phyloP scores from a whole-genome alignment of 345 rosid species.

The Odontarrhena argentea region DNA sequence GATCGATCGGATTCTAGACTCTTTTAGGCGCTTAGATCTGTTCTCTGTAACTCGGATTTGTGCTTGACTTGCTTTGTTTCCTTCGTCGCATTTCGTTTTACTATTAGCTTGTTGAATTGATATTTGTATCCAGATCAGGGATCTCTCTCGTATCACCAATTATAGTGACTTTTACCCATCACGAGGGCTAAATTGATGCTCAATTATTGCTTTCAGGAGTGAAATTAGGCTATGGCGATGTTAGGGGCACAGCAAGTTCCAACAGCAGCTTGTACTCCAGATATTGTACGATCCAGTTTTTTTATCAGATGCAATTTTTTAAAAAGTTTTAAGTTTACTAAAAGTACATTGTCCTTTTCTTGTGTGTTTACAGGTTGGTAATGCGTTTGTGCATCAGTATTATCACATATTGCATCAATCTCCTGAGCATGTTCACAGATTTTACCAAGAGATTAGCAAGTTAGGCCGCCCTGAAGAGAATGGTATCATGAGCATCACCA shows the following conservation, averaged over 20 bases:
- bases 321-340: too few relatives aligned
- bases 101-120: background rate
- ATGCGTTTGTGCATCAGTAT: slow-evolving; percentile 95
- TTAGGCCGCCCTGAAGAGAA: slow-evolving; percentile 81
- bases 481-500: slow-evolving; percentile 73
- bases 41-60: slow-evolving; percentile 12
- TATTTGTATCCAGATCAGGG: slow-evolving; percentile 24
- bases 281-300: slow-evolving; percentile 44
- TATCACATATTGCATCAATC: slow-evolving; percentile 88
- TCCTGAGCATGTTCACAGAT: slow-evolving; percentile 82
- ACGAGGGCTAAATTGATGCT: background rate
- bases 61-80: slow-evolving; percentile 6
- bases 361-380: slow-evolving; percentile 65
- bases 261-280: slow-evolving; percentile 47
- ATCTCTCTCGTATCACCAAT: slow-evolving; percentile 8
- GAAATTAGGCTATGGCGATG: slow-evolving; percentile 50
- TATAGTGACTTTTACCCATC: background rate
- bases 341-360: slow-evolving; percentile 10
- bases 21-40: slow-evolving; percentile 29
- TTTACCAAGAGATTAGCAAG: slow-evolving; percentile 92
- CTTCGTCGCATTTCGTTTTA: slow-evolving; percentile 7
- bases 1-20: slow-evolving; percentile 17
- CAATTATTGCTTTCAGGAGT: slow-evolving; percentile 33
- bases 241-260: slow-evolving; percentile 51
- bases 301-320: slow-evolving; percentile 18